Conservation (phyloP, 1,139 yeast species). For the Magnusiomyces magnusii region DNA sequence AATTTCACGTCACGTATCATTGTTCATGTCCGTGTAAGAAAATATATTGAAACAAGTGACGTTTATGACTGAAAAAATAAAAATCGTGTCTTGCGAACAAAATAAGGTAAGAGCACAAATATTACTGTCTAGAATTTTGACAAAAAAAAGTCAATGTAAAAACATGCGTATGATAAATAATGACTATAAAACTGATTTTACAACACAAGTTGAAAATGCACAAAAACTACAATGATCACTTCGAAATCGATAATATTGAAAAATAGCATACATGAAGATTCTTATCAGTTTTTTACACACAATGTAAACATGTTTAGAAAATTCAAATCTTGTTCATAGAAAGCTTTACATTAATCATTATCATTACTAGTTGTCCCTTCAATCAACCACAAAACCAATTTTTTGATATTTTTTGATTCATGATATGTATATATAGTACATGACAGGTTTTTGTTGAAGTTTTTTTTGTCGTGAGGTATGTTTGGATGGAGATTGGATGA, state of each 20-base stretch:
- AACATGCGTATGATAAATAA: too few species aligned
- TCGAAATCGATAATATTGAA: too few species aligned
- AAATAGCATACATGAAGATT: too few species aligned
- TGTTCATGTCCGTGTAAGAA: background rate
- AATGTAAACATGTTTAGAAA: background rate
- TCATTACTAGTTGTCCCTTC: conserved; percentile 51
- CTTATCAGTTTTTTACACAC: too few species aligned
- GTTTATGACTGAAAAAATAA: background rate
- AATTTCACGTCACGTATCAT: conserved; percentile 6
- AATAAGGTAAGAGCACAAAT: too few species aligned
- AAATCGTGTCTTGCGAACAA: background rate
- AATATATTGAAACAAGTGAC: background rate
- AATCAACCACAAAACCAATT: conserved; percentile 65
- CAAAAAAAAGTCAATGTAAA: too few species aligned
- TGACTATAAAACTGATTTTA: background rate
- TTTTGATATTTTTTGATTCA: conserved; percentile 4
- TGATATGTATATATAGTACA: conserved; percentile 27
- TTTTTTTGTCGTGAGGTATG: background rate
- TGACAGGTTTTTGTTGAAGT: background rate
- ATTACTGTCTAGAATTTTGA: background rate
- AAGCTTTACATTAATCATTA: background rate
- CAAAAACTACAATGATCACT: background rate
- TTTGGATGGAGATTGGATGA: background rate
- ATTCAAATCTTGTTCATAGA: background rate
- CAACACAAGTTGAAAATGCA: background rate